Evolutionary conservation across 352 stramenopile species (phyloP), one percentile per base, ranked within the genome.

Genomic region (Phytopythium boreale): DNA sequence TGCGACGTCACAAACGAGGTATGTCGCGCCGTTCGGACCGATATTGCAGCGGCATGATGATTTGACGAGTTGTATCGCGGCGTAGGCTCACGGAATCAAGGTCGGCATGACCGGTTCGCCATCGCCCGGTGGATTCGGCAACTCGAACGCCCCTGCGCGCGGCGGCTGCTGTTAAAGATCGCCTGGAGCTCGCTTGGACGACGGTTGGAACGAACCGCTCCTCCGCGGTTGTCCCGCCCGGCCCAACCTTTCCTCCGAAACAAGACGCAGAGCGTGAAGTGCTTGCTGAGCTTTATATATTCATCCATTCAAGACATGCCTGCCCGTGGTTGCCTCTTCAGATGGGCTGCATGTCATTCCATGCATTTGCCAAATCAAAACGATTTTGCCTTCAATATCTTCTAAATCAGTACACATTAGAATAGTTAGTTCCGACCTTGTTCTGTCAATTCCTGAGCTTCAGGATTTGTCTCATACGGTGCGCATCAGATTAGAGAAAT

Each of bases 1-100:
- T 98, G 95, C 61, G 95, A 98, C 70, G 90, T 97, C 49, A 97
- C 88, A 36, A 98, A 98, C 73, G 94, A 98, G 84, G 92, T 92
- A 58, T 15, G 67, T 34, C 37, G 8, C 26, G 8, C 22, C 15
- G 2, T 31, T 60, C 27, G 7, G 15, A 22, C 27, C 49, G 22
- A 3, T 14, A 51, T 55, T 41, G 5, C 12, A 46, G 27, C 7
- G 26, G 19, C 19, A 24, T 26, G 22, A 4, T 6, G 6, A 50
- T 4, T 53, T 63, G n/a, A 59, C 20, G 17, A 49, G 31, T 31
- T 53, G 20, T 46, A 20, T 36, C 17, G 17, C 29, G 8, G 19
- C 36, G n/a, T 29, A 94, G 84, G 85, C 87, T 65, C 87, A 95
- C 73, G 87, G 87, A 37, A 95, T 95, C 72, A 95, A 95, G 77